phyloP scores from a whole-genome alignment of 2,329 filamentous ascomycete species.

The Fulvia fulva region DNA sequence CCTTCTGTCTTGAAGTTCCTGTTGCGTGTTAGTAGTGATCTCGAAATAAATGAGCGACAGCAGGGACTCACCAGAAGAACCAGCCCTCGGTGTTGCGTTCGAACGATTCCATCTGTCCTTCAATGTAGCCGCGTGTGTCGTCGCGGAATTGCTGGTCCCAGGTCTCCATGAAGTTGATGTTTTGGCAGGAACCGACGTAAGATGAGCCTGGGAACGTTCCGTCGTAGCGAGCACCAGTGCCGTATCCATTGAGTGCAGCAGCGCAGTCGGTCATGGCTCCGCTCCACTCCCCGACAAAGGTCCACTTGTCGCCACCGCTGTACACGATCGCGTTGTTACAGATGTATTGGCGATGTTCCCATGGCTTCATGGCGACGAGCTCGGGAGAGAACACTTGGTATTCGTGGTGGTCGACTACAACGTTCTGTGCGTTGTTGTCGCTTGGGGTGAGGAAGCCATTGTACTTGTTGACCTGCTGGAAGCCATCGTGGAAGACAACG shows the following conservation, averaged over 20 bases:
- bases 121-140: conserved; percentile 50
- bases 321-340: conserved; percentile 53
- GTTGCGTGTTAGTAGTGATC: neutral
- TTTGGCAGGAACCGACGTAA: conserved; percentile 53
- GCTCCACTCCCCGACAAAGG: conserved; percentile 66
- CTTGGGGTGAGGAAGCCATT: conserved; percentile 57
- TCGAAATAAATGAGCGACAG: too few species aligned
- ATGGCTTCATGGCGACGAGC: conserved; percentile 48
- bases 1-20: conserved; percentile 55
- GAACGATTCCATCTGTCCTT: conserved; percentile 52
- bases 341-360: conserved; percentile 53
- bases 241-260: conserved; percentile 50
- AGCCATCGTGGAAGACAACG: conserved; percentile 59
- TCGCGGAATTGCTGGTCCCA: conserved; percentile 46
- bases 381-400: conserved; percentile 60
- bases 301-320: conserved; percentile 57
- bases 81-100: conserved; percentile 51
- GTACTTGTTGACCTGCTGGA: conserved; percentile 52
- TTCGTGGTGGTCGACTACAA: conserved; percentile 65
- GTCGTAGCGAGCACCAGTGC: conserved; percentile 58
- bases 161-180: conserved; percentile 46
- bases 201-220: conserved; percentile 49
- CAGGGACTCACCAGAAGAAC: conserved; percentile 46
- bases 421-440: conserved; percentile 49
- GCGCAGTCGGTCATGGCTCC: conserved; percentile 63